A percentile compares a stretch with the other conserved stretches of the same genome.
phyloP scores from a whole-genome alignment of 441 rosid species.

The Manihot esculenta region DNA sequence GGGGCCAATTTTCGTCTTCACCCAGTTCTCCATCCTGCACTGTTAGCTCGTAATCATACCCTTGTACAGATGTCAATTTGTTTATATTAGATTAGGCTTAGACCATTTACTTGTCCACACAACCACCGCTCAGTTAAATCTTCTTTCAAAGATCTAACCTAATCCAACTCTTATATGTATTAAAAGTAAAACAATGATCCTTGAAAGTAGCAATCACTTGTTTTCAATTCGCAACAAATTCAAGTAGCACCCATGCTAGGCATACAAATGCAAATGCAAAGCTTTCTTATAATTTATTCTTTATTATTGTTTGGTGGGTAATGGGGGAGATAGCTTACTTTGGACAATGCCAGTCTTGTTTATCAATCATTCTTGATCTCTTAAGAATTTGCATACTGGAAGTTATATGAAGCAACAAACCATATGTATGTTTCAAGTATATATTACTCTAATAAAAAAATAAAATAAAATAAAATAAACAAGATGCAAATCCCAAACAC shows the following conservation, averaged over 20 bases:
- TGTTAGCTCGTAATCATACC: neutral
- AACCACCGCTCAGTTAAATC: neutral
- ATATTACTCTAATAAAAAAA: conserved; percentile 25
- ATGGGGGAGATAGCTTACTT: no score
- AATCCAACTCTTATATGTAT: neutral
- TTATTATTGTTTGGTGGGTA: no score
- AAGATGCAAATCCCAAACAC: neutral
- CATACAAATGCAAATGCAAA: neutral
- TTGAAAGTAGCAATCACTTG: neutral
- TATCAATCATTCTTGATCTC: no score
- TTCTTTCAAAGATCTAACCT: neutral
- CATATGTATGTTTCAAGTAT: conserved; percentile 13
- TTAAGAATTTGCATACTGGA: no score
- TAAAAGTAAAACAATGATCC: neutral
- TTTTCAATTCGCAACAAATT: neutral
- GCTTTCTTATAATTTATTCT: no score
- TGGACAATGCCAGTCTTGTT: no score
- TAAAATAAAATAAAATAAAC: no score
- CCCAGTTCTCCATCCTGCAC: neutral
- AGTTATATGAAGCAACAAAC: no score
- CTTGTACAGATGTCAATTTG: neutral
- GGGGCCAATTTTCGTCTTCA: neutral
- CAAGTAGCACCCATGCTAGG: neutral
- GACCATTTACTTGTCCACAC: neutral
- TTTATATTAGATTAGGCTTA: neutral